Conservation (phyloP, 2,329 filamentous ascomycete genomes). For the Cladorrhinum sp. region DNA sequence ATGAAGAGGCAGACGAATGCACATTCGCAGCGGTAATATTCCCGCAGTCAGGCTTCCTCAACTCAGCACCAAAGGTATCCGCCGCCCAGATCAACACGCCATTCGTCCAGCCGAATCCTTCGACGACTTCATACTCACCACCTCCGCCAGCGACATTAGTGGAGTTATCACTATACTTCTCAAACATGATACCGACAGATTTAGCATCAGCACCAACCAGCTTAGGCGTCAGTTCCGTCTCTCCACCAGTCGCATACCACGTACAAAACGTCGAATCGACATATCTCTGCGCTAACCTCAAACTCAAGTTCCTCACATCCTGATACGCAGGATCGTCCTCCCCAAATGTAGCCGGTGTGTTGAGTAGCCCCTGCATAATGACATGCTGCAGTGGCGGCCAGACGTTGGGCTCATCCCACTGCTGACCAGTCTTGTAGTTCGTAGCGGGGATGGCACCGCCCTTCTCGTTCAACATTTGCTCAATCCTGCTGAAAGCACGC, state of each 20-base stretch:
- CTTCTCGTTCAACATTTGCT: slow-evolving; percentile 48
- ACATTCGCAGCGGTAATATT: slow-evolving; percentile 44
- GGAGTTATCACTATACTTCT: slow-evolving; percentile 63
- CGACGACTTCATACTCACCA: slow-evolving; percentile 67
- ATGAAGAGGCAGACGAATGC: slow-evolving; percentile 20
- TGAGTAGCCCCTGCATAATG: slow-evolving; percentile 59
- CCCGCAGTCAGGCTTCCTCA: slow-evolving; percentile 56
- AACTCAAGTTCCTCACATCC: slow-evolving; percentile 53
- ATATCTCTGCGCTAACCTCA: slow-evolving; percentile 62
- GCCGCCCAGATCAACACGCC: slow-evolving; percentile 65
- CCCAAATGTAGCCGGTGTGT: slow-evolving; percentile 56
- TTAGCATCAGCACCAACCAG: slow-evolving; percentile 44
- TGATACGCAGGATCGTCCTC: slow-evolving; percentile 52
- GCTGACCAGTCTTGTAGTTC: slow-evolving; percentile 59
- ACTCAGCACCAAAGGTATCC: slow-evolving; percentile 56
- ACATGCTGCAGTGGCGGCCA: slow-evolving; percentile 67
- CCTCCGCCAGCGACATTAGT: slow-evolving; percentile 61
- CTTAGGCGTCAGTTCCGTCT: slow-evolving; percentile 51
- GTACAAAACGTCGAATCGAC: slow-evolving; percentile 67
- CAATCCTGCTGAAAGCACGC: slow-evolving; percentile 52
- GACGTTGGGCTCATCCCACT: slow-evolving; percentile 69
- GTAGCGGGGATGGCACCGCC: slow-evolving; percentile 60
- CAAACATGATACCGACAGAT: slow-evolving; percentile 62
- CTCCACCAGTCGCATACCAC: slow-evolving; percentile 65
- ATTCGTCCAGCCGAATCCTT: slow-evolving; percentile 70